A percentile compares a stretch with the other conserved stretches of the same genome.
These are phyloP conservation scores for Oenanthe sinensis DNA, from an alignment of 129 eudicot genomes.

Conservation along the genomic window DNA sequence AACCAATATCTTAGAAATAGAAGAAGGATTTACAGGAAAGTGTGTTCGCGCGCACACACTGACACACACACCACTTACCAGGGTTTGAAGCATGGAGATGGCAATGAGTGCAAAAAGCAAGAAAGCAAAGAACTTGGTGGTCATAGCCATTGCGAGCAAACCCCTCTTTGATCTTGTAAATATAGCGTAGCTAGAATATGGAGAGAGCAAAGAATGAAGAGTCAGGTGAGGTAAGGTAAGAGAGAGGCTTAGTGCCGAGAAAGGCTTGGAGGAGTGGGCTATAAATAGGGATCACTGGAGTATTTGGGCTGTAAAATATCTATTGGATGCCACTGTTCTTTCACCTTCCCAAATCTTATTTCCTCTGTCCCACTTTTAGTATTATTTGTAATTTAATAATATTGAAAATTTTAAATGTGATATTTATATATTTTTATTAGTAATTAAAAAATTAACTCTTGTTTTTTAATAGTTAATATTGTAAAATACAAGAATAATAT, in stretches of 20 bases:
- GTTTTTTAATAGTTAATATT: no score
- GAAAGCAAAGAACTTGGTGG: slow-evolving; percentile 2
- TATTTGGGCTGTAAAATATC: slow-evolving; percentile 1
- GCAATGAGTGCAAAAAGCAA: slow-evolving; percentile 12
- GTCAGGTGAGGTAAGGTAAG: not conserved
- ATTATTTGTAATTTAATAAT: no score
- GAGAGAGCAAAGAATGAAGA: not conserved
- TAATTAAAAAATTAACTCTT: no score
- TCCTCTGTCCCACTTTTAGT: no score
- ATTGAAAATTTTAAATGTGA: no score
- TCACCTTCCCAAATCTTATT: not conserved
- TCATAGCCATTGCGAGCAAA: slow-evolving; percentile 14
- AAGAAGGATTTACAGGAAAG: no score
- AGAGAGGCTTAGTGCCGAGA: slow-evolving; percentile 7
- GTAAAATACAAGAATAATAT: no score
- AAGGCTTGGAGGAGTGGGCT: not conserved
- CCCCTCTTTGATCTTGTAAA: not conserved
- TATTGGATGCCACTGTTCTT: not conserved
- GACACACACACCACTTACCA: not conserved
- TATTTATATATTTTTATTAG: no score
- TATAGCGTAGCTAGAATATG: not conserved
- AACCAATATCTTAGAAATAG: not conserved
- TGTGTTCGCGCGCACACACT: not conserved
- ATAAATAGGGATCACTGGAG: slow-evolving; percentile 4
- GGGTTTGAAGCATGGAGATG: slow-evolving; percentile 16